These are phyloP conservation scores for Tillandsia fasciculata DNA, from an alignment of 176 grass and related monocot species.

Conservation along the genomic window DNA sequence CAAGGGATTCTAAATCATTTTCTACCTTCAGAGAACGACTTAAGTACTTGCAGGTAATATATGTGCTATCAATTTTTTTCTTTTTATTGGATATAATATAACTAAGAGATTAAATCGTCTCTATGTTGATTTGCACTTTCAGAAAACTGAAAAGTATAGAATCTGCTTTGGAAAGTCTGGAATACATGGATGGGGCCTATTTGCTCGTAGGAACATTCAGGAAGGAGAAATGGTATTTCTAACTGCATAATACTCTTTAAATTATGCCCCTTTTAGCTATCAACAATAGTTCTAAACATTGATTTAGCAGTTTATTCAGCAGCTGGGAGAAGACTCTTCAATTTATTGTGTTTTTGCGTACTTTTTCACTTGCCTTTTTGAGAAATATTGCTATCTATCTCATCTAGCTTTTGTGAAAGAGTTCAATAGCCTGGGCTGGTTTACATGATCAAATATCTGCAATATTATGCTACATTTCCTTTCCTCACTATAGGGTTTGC, in stretches of 20 bases:
- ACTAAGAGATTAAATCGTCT: conserved; percentile 21
- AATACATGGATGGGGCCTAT: conserved; percentile 97
- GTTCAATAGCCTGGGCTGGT: too few species aligned
- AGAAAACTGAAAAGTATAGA: conserved; percentile 76
- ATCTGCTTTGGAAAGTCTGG: conserved; percentile 79
- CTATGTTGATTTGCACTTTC: conserved; percentile 28
- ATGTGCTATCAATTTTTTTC: conserved; percentile 20
- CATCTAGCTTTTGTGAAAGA: too few species aligned
- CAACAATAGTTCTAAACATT: background rate
- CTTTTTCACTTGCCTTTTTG: too few species aligned
- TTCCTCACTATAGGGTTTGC: too few species aligned
- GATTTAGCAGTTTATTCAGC: background rate
- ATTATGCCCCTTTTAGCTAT: background rate
- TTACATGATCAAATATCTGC: too few species aligned
- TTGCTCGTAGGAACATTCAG: conserved; percentile 81
- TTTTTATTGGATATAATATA: conserved; percentile 18
- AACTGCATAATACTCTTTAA: conserved; percentile 9
- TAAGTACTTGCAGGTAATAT: conserved; percentile 54
- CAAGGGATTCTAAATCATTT: conserved; percentile 36
- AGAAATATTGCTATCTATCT: too few species aligned
- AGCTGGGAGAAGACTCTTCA: background rate
- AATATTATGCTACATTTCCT: too few species aligned
- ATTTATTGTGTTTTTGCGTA: too few species aligned
- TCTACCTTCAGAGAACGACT: conserved; percentile 71
- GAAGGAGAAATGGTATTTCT: conserved; percentile 83